A percentile compares a stretch with the other conserved stretches of the same genome.
Conservation (phyloP, 1,284 basidiomycete species). For the Malassezia japonica region DNA sequence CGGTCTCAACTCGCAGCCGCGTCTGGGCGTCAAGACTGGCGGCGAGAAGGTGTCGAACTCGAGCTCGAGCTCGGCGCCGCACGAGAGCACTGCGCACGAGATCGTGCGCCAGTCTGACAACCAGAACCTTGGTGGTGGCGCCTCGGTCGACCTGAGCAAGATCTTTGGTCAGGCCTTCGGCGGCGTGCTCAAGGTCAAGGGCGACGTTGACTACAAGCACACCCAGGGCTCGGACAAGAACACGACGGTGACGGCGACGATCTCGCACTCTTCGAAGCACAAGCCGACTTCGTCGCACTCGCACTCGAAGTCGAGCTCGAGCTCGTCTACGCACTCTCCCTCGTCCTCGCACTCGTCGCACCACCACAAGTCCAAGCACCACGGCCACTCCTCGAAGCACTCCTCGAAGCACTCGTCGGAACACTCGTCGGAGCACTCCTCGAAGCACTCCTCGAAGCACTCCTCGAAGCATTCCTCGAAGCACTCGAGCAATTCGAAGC, state of each 20-base stretch:
- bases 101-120: background rate
- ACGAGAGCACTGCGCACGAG: background rate
- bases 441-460: slow-evolving; percentile 1
- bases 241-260: background rate
- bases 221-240: background rate
- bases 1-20: background rate
- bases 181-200: background rate
- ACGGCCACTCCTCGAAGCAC: background rate
- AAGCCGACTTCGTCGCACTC: background rate
- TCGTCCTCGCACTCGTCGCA: no score
- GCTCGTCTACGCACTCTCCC: no score
- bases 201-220: background rate
- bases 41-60: background rate
- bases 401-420: slow-evolving; percentile 1
- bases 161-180: background rate
- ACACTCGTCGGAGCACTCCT: background rate
- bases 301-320: background rate
- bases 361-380: no score
- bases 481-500: slow-evolving; percentile 1
- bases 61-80: background rate
- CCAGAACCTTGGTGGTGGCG: background rate
- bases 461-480: background rate
- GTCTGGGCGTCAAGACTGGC: background rate
- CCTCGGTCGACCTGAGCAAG: background rate
- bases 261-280: background rate